A percentile compares a stretch with the other conserved stretches of the same genome.
Conservation (phyloP, 2,329 filamentous ascomycete genomes). For the Penicillium freii region DNA sequence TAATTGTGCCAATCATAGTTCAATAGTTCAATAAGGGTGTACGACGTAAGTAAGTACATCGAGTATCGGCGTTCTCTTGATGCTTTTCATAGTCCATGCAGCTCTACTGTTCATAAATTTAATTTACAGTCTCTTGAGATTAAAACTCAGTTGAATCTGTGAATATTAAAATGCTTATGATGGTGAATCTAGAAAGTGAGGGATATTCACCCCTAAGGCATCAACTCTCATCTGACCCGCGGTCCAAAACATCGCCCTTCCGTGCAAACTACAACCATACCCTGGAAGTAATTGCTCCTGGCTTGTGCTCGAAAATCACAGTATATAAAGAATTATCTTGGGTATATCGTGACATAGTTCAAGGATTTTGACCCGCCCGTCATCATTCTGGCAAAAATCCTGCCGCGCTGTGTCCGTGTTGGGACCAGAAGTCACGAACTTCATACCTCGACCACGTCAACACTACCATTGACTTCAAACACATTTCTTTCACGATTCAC, state of each 20-base stretch:
- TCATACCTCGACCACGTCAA: conserved; percentile 1
- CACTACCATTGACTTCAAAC: background rate
- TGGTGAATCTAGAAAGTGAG: background rate
- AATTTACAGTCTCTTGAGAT: no score
- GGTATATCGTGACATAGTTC: background rate
- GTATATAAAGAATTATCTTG: background rate
- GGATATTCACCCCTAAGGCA: conserved; percentile 1
- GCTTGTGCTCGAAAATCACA: background rate
- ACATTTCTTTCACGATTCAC: background rate
- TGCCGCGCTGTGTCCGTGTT: conserved; percentile 8
- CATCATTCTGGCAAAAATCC: conserved; percentile 13
- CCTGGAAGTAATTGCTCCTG: background rate
- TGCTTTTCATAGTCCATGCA: no score
- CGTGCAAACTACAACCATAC: background rate
- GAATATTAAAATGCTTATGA: background rate
- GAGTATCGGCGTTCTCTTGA: no score
- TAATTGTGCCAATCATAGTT: no score
- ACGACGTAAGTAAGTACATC: no score
- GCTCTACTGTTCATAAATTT: no score
- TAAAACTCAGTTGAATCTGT: background rate
- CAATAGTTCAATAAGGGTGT: no score
- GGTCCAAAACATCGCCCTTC: background rate
- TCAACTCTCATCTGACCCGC: background rate
- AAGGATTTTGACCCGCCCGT: background rate
- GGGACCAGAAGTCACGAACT: conserved; percentile 8